Evolutionary conservation across 306 rosid genomes (phyloP), one percentile per base, ranked within the genome.

Genomic region (Lagenaria siceraria): DNA sequence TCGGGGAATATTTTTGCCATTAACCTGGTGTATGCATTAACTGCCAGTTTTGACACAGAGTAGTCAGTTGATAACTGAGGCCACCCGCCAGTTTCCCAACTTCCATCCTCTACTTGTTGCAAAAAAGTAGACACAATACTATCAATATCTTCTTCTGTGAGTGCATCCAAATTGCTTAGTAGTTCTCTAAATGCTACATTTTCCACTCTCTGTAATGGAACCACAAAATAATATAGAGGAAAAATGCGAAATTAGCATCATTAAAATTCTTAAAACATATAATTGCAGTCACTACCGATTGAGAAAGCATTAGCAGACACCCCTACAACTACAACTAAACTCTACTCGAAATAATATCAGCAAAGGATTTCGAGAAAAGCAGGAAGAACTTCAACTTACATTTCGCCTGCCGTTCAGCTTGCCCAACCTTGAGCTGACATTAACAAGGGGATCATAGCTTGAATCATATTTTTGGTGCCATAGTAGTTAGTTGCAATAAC

Each of bases 401-500:
- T 87, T 93, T 48, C 94, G 86, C 78, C 81, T 88, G 55, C 98
- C 97, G 51, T 91, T 90, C 77, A 91, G 76, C 81, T 97, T 86
- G 49, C 91, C 98, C 68, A 91, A 83, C 63, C 97, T 88, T 0
- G 98, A 87, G 88, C 93, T 93, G 81, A 93, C 92, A 79, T 86
- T 93, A 60, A 93, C 94, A 93, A 82, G 48, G 97, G 98, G 75
- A 91, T 83, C 94, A 93, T 85, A 42, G 97, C 96, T 84, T 86
- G 82, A 25, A 83, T 88, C 94, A 93, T 86, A 40, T 82, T 88
- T 58, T 91, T 91, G 42, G 90, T 88, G 65, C 98, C 97, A 15
- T 66, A 80, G 73, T 93, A 93, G 85, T 91, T 91, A 73, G 98
- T 93, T 22, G 82, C 88, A 76, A 90, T 83, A 35, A 93, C 98